These are phyloP conservation scores for Leccinellum rugosiceps DNA, from an alignment of 768 basidiomycete genomes.

Conservation along the genomic window DNA sequence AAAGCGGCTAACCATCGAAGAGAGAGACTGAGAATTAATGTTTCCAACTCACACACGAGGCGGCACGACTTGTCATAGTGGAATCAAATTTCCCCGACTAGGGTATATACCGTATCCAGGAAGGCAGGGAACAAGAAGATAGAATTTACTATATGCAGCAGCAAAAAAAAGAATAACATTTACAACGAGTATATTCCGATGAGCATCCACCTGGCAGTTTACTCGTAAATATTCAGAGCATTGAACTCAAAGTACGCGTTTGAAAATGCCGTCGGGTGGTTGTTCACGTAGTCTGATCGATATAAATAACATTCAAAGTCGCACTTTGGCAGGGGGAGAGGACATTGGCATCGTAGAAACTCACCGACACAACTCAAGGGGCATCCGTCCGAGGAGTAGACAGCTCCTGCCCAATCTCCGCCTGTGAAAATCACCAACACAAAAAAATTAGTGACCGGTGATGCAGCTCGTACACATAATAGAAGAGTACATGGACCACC, in stretches of 20 bases:
- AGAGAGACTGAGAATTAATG: not conserved
- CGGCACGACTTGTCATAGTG: not conserved
- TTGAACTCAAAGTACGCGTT: constrained; percentile 26
- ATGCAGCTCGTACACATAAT: not conserved
- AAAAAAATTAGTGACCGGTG: not conserved
- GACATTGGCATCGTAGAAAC: not conserved
- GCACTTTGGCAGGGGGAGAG: not conserved
- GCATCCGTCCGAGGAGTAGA: constrained; percentile 18
- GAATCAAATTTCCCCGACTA: not conserved
- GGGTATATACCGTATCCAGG: not conserved
- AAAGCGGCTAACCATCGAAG: not conserved
- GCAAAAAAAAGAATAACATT: not conserved
- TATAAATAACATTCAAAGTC: constrained; percentile 26
- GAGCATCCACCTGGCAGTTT: not conserved
- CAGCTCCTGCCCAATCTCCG: constrained; percentile 29
- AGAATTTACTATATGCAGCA: not conserved
- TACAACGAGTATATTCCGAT: not conserved
- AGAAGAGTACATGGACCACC: not conserved
- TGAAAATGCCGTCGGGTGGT: constrained; percentile 21
- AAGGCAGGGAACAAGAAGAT: not conserved
- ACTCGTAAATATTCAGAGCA: constrained; percentile 20
- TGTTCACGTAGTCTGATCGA: constrained; percentile 48
- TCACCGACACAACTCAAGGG: constrained; percentile 29
- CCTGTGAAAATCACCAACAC: constrained; percentile 9
- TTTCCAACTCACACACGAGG: not conserved